phyloP scores from a whole-genome alignment of 768 basidiomycete genomes.

The Leucosporidium creatinivorum region DNA sequence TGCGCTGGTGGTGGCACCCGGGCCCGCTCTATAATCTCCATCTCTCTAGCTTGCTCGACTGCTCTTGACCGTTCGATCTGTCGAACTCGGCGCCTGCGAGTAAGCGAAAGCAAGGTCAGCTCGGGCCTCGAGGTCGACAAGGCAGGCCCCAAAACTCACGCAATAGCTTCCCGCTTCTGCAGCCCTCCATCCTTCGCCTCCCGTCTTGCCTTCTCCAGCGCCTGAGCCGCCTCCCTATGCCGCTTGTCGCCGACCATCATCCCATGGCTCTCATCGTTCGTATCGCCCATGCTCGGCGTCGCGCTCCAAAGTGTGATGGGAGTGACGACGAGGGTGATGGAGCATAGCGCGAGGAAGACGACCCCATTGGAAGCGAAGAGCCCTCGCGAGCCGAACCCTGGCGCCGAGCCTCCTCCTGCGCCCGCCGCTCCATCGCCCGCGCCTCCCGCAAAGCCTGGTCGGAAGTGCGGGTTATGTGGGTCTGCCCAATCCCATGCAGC shows the following conservation, averaged over 20 bases:
- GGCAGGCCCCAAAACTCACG: too few relatives aligned
- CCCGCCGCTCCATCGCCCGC: background rate
- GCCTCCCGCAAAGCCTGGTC: background rate
- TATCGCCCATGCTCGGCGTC: background rate
- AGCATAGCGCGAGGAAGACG: background rate
- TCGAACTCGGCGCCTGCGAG: constrained; percentile 1
- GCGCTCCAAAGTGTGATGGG: background rate
- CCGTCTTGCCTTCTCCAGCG: background rate
- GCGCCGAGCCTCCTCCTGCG: background rate
- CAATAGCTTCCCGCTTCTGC: background rate
- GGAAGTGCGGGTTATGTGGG: background rate
- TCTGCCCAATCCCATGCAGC: constrained; percentile 1
- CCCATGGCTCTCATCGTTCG: background rate
- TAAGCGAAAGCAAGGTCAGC: background rate
- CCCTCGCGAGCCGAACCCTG: background rate
- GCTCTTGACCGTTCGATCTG: background rate
- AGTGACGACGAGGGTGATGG: background rate
- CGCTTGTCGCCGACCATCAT: background rate
- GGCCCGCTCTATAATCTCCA: background rate
- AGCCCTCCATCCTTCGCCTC: background rate
- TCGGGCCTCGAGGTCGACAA: too few relatives aligned
- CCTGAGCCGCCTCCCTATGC: background rate
- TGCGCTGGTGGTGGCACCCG: too few relatives aligned
- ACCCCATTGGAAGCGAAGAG: background rate
- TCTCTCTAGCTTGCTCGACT: background rate